phyloP scores from a whole-genome alignment of 1,284 basidiomycete species.

The Blastosporella zonata region DNA sequence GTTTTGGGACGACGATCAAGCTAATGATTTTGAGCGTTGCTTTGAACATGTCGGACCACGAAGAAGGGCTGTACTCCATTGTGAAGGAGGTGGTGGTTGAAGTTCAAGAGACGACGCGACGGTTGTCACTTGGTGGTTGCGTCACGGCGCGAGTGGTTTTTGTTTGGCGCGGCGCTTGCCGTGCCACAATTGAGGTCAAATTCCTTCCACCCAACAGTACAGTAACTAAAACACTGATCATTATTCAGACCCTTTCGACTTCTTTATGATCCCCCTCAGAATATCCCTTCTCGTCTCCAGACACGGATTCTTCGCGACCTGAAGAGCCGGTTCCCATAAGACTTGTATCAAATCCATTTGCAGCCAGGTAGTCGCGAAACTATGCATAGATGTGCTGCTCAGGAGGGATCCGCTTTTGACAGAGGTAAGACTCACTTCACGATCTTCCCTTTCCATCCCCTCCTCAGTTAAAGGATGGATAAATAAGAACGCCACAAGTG shows the following conservation, averaged over 20 bases:
- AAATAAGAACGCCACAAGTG: neutral
- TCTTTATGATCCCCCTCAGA: neutral
- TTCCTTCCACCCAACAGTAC: too few species aligned
- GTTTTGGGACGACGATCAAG: conserved; percentile 23
- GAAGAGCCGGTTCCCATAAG: neutral
- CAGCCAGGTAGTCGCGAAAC: neutral
- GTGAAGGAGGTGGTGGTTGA: neutral
- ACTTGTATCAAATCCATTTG: neutral
- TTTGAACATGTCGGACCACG: conserved; percentile 16
- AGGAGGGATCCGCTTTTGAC: too few species aligned
- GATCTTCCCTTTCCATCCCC: neutral
- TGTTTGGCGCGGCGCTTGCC: too few species aligned
- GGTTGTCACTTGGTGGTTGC: too few species aligned
- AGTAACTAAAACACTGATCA: neutral
- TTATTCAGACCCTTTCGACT: neutral
- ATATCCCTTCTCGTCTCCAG: neutral
- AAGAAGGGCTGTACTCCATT: neutral
- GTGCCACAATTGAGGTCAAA: too few species aligned
- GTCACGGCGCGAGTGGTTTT: too few species aligned
- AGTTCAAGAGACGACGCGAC: neutral
- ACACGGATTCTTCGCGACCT: too few species aligned
- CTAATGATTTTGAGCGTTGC: conserved; percentile 18
- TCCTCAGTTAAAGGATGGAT: neutral
- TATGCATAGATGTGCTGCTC: neutral
- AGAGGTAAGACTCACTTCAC: neutral